These are phyloP conservation scores for Inonotus hispidus DNA, from an alignment of 1,284 basidiomycete genomes.

Conservation along the genomic window DNA sequence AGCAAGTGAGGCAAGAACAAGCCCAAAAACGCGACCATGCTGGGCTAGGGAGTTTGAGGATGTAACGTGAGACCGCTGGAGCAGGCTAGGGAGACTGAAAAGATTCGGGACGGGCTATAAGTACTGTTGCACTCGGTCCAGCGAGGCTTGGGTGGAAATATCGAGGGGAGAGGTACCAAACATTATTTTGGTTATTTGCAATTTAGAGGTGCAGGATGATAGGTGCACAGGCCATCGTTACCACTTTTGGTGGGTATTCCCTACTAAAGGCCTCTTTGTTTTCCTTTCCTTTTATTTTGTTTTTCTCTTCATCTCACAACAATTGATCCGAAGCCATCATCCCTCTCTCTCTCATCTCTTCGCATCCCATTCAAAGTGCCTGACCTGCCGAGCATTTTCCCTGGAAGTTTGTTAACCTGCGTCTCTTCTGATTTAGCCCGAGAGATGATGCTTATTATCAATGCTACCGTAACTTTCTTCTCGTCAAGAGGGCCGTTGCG, in stretches of 20 bases:
- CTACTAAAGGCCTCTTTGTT: slow-evolving; percentile 2
- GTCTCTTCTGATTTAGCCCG: background rate
- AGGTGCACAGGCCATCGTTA: background rate
- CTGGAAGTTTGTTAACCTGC: background rate
- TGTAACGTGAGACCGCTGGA: slow-evolving; percentile 4
- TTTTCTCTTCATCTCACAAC: background rate
- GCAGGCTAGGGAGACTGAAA: background rate
- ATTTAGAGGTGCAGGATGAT: background rate
- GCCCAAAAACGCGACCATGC: slow-evolving; percentile 1
- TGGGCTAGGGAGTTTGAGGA: background rate
- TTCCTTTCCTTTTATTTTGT: background rate
- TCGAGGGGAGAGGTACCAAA: background rate
- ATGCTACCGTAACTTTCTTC: background rate
- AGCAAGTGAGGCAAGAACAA: background rate
- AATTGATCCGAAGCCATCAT: background rate
- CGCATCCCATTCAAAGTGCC: background rate
- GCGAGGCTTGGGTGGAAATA: slow-evolving; percentile 5
- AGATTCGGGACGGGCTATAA: background rate
- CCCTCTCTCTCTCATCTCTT: background rate
- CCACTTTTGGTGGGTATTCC: background rate
- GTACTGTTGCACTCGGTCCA: slow-evolving; percentile 2
- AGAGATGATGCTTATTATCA: background rate
- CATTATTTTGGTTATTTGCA: background rate
- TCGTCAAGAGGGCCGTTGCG: background rate
- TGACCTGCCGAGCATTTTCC: background rate